phyloP scores from a whole-genome alignment of 164 flowering plant genomes.

The Piper betle region DNA sequence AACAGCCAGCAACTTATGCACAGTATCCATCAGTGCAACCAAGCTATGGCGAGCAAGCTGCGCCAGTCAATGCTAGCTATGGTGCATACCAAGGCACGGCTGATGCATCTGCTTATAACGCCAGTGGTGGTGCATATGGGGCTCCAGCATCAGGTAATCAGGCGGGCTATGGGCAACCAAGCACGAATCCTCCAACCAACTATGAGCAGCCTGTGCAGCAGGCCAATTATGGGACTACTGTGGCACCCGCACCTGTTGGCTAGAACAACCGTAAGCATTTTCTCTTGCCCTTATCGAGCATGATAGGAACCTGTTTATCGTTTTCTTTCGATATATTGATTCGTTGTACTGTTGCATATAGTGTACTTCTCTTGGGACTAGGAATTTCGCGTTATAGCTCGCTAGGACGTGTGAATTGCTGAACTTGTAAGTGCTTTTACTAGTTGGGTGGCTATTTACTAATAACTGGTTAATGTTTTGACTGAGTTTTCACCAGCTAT shows the following conservation, averaged over 20 bases:
- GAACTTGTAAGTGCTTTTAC: too few relatives aligned
- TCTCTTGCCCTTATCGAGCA: neutral
- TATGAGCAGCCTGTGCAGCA: constrained; percentile 41
- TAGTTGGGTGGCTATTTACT: too few relatives aligned
- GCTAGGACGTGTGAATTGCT: too few relatives aligned
- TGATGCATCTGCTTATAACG: constrained; percentile 20
- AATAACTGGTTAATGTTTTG: too few relatives aligned
- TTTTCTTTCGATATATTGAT: too few relatives aligned
- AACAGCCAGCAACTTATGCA: constrained; percentile 32
- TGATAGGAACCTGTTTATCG: neutral
- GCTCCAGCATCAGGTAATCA: constrained; percentile 27
- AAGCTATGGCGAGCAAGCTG: constrained; percentile 46
- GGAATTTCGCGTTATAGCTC: neutral
- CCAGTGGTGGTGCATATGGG: constrained; percentile 19
- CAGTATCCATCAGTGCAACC: constrained; percentile 41
- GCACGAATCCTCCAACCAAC: constrained; percentile 25
- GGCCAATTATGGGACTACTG: constrained; percentile 11
- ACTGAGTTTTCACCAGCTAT: too few relatives aligned
- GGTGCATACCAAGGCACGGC: constrained; percentile 38
- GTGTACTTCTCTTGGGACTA: neutral
- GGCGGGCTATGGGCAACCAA: constrained; percentile 41
- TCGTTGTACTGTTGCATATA: neutral
- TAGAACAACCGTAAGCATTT: constrained; percentile 6
- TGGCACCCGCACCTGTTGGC: constrained; percentile 19
- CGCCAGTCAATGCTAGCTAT: constrained; percentile 30